These are phyloP conservation scores for Triticum urartu DNA, from an alignment of 176 grass and related monocot genomes.

Conservation along the genomic window DNA sequence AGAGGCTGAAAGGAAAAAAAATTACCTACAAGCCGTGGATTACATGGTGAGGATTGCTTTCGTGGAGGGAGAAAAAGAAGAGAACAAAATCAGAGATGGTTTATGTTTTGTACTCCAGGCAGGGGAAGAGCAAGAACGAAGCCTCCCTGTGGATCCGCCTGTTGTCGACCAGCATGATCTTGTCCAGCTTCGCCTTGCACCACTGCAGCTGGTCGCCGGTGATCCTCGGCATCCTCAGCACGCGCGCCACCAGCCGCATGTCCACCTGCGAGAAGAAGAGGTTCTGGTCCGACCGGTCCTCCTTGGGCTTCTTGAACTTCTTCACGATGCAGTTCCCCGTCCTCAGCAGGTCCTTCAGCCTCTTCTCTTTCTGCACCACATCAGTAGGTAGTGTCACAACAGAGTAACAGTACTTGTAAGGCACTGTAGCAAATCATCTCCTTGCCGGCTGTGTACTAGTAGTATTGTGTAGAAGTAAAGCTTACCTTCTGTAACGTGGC, in stretches of 20 bases:
- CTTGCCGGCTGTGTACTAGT: background rate
- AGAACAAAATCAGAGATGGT: background rate
- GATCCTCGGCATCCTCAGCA: constrained; percentile 77
- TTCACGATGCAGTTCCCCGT: constrained; percentile 93
- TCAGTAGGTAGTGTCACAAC: background rate
- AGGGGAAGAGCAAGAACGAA: constrained; percentile 97
- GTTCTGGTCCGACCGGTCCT: constrained; percentile 76
- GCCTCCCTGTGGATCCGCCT: constrained; percentile 88
- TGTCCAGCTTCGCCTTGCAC: constrained; percentile 83
- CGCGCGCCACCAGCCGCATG: constrained; percentile 69
- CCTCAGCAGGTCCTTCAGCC: constrained; percentile 79
- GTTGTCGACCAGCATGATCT: constrained; percentile 59
- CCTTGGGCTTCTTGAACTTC: constrained; percentile 96
- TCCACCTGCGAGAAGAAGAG: constrained; percentile 96
- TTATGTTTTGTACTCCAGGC: constrained; percentile 48
- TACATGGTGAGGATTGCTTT: constrained; percentile 28
- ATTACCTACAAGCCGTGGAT: constrained; percentile 24
- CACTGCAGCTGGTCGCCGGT: constrained; percentile 85
- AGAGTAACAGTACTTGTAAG: background rate
- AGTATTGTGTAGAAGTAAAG: background rate
- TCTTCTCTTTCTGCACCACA: constrained; percentile 75
- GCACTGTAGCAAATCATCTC: constrained; percentile 6
- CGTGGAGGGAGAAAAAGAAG: background rate
- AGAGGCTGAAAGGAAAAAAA: background rate
- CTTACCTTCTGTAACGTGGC: constrained; percentile 79